phyloP scores from a whole-genome alignment of 208 protist species.

The Porcisia deanei region DNA sequence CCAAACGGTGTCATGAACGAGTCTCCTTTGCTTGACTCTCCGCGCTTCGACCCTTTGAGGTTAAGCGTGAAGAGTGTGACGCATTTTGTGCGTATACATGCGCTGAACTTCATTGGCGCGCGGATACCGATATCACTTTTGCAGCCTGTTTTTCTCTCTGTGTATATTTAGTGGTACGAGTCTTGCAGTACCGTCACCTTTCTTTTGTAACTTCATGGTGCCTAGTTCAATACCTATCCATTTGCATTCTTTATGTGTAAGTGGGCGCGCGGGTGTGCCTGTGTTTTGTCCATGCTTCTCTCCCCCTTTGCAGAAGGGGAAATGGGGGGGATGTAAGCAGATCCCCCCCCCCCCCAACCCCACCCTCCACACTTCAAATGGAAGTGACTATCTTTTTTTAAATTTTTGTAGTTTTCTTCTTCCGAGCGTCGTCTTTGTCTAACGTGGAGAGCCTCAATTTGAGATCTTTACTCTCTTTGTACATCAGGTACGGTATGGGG shows the following conservation, averaged over 20 bases:
- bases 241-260: not conserved
- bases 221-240: not conserved
- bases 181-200: not conserved
- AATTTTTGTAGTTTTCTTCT: too few relatives aligned
- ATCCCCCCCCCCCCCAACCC: too few relatives aligned
- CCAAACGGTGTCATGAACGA: not conserved
- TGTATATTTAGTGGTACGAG: not conserved
- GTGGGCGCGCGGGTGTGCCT: not conserved
- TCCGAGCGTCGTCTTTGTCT: too few relatives aligned
- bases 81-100: not conserved
- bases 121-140: not conserved
- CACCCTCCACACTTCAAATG: too few relatives aligned
- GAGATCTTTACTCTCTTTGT: too few relatives aligned
- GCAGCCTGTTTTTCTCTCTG: not conserved
- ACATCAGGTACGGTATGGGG: too few relatives aligned
- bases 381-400: too few relatives aligned
- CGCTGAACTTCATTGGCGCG: not conserved
- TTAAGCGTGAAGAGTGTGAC: not conserved
- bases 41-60: not conserved
- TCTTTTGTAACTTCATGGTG: not conserved
- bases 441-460: too few relatives aligned
- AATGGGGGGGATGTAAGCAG: too few relatives aligned
- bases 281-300: not conserved
- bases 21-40: not conserved
- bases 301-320: not conserved